Percentiles rank a stretch among this genome's conserved stretches.
Evolutionary conservation across 2,329 filamentous ascomycete genomes (phyloP).

Genomic region (Fusarium humuli): DNA sequence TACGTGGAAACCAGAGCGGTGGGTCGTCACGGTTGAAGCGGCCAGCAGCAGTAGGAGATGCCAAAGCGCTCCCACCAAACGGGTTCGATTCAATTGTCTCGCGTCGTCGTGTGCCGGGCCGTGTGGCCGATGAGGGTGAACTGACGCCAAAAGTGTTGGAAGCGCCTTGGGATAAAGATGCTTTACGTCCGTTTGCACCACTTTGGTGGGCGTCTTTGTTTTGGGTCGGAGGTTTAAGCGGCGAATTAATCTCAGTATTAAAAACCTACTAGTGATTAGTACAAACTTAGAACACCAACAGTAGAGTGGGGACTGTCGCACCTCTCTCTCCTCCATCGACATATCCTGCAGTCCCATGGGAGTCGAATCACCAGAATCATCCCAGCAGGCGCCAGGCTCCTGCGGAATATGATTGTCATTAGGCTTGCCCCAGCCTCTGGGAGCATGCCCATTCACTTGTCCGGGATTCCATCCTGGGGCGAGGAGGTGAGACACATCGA

Average conservation of each 20-base stretch:
- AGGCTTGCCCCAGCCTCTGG: slow-evolving; percentile 80
- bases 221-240: slow-evolving; percentile 85
- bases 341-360: slow-evolving; percentile 81
- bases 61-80: slow-evolving; percentile 63
- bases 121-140: slow-evolving; percentile 76
- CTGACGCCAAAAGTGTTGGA: slow-evolving; percentile 74
- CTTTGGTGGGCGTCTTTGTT: slow-evolving; percentile 73
- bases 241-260: slow-evolving; percentile 88
- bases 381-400: slow-evolving; percentile 95
- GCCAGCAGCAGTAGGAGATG: slow-evolving; percentile 70
- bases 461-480: slow-evolving; percentile 83
- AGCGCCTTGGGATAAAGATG: slow-evolving; percentile 80
- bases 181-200: slow-evolving; percentile 78
- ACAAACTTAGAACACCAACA: slow-evolving; percentile 3
- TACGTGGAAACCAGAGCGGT: slow-evolving; percentile 68
- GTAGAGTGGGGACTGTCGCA: slow-evolving; percentile 51
- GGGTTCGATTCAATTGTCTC: slow-evolving; percentile 81
- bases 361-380: slow-evolving; percentile 73
- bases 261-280: slow-evolving; percentile 71
- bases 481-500: slow-evolving; percentile 73
- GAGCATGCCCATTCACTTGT: slow-evolving; percentile 71
- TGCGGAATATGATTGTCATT: slow-evolving; percentile 78
- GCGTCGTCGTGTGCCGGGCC: slow-evolving; percentile 82
- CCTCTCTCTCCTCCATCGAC: slow-evolving; percentile 70
- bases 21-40: slow-evolving; percentile 73